Conservation (phyloP, 768 basidiomycete species). For the Filobasidium wieringae region DNA sequence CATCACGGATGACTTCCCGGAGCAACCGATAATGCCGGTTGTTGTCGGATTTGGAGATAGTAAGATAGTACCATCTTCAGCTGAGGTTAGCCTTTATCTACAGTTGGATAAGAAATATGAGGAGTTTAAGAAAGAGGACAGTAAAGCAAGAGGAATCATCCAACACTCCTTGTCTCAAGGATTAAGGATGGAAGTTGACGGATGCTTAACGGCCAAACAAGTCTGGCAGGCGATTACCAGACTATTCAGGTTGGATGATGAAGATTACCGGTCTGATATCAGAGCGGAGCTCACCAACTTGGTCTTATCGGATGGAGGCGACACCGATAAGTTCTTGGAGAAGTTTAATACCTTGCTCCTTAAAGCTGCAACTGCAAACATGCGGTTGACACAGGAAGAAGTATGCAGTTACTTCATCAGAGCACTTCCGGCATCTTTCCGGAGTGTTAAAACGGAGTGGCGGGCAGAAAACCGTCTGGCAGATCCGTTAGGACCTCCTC, state of each 20-base stretch:
- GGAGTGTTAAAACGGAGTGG: background rate
- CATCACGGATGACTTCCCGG: background rate
- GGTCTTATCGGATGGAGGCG: background rate
- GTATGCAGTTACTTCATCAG: constrained; percentile 7
- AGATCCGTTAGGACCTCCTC: background rate
- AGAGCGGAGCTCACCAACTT: background rate
- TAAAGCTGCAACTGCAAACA: background rate
- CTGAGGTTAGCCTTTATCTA: background rate
- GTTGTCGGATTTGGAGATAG: background rate
- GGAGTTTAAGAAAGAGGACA: background rate
- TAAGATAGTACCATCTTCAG: background rate
- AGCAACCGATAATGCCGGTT: background rate
- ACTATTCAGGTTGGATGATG: background rate
- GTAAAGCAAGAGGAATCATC: constrained; percentile 5
- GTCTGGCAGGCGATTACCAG: background rate
- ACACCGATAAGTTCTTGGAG: constrained; percentile 6
- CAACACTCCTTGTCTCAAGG: constrained; percentile 1
- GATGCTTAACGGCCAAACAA: background rate
- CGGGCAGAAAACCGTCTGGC: background rate
- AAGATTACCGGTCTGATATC: constrained; percentile 9
- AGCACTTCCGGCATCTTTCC: background rate
- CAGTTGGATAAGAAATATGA: background rate
- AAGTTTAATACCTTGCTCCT: background rate
- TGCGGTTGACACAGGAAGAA: background rate
- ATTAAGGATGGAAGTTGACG: constrained; percentile 2